Conservation (phyloP, 345 rosid species). For the Aquilaria sinensis region DNA sequence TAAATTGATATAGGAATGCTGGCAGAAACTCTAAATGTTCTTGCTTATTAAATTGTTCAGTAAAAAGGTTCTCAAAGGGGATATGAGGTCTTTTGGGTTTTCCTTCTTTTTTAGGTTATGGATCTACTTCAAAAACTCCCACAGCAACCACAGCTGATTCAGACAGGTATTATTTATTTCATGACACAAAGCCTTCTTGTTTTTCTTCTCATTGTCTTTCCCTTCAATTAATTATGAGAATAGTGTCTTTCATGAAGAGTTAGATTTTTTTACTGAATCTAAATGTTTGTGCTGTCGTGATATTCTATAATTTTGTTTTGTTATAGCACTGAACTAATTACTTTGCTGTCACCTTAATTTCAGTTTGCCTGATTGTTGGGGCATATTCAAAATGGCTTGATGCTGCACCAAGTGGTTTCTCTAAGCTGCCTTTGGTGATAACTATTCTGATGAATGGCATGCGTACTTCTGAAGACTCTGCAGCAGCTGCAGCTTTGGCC, state of each 20-base stretch:
- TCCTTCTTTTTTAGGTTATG: conserved; percentile 54
- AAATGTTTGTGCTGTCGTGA: no score
- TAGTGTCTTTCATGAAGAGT: no score
- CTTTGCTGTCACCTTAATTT: conserved; percentile 13
- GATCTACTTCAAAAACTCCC: conserved; percentile 80
- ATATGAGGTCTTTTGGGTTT: neutral
- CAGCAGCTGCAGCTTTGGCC: conserved; percentile 97
- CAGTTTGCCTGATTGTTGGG: conserved; percentile 97
- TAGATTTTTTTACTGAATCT: no score
- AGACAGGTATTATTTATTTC: conserved; percentile 56
- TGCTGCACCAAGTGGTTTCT: conserved; percentile 63
- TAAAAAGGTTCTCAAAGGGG: no score
- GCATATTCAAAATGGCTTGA: conserved; percentile 98
- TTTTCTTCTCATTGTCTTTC: no score
- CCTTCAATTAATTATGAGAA: no score
- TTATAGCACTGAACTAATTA: conserved; percentile 4
- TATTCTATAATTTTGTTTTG: neutral
- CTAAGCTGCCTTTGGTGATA: conserved; percentile 70
- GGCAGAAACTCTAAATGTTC: no score
- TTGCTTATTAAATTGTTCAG: no score
- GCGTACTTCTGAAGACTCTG: conserved; percentile 94
- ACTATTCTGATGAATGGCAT: conserved; percentile 77
- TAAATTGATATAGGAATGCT: no score
- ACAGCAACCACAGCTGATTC: conserved; percentile 84
- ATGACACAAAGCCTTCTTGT: neutral